phyloP scores from a whole-genome alignment of 2,329 filamentous ascomycete species.

The Myrmaecium sp. region DNA sequence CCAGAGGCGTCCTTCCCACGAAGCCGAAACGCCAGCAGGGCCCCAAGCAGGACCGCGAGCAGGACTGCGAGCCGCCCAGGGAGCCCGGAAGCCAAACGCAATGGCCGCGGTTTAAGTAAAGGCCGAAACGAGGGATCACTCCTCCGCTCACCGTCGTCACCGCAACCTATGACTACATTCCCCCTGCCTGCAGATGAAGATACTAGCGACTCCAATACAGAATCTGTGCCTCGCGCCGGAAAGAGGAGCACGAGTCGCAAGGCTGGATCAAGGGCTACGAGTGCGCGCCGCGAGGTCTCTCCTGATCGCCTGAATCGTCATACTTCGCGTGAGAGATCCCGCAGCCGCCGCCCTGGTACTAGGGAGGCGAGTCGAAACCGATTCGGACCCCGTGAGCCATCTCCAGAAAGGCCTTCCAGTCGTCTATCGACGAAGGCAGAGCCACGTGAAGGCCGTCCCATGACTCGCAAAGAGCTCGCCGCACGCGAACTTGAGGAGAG shows the following conservation, averaged over 20 bases:
- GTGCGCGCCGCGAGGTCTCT: conserved; percentile 27
- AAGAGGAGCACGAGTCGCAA: conserved; percentile 34
- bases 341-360: conserved; percentile 15
- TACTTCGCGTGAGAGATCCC: conserved; percentile 17
- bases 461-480: conserved; percentile 27
- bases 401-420: conserved; percentile 11
- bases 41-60: conserved; percentile 10
- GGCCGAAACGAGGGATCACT: conserved; percentile 30
- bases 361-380: conserved; percentile 18
- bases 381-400: conserved; percentile 14
- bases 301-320: conserved; percentile 29
- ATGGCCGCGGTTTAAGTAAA: conserved; percentile 19
- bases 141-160: conserved; percentile 61
- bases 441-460: conserved; percentile 8
- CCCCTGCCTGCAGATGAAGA: conserved; percentile 36
- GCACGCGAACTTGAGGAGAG: conserved; percentile 80
- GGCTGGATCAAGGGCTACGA: conserved; percentile 26
- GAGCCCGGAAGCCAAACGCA: conserved; percentile 35
- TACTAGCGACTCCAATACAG: conserved; percentile 44
- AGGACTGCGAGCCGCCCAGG: conserved; percentile 22
- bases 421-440: conserved; percentile 3
- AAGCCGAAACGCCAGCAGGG: conserved; percentile 14
- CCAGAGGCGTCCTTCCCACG: conserved; percentile 14
- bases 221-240: conserved; percentile 21
- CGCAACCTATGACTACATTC: conserved; percentile 53